Evolutionary conservation across 805 yeast genomes (phyloP), one percentile per base, ranked within the genome.

Genomic region (Cyberlindnera maclurae): DNA sequence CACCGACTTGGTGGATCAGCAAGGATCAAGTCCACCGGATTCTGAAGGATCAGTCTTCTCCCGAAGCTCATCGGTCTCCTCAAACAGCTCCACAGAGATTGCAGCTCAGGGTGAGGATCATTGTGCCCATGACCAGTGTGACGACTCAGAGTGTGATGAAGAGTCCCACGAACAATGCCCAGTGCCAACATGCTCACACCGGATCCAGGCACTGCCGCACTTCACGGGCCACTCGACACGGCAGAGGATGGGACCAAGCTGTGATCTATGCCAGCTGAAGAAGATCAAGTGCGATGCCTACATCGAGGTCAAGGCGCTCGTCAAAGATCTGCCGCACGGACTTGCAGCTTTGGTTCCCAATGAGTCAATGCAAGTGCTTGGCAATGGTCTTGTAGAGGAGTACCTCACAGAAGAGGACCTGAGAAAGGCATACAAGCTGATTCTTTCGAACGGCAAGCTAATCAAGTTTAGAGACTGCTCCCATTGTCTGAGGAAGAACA

Each of bases 211-310:
- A 12, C 6, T 20, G 20, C 34, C 28, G n/a, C 50, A 46, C n/a
- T 22, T 41, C 2, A 46, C 50, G 3, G 50, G 50, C 3, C 47
- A 39, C 32, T 46, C 53, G 27, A 53, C 59, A 38, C 54, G 87
- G 49, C 89, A 82, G 59, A 62, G 90, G 42, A 64, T 74, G 15
- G 88, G 90, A 0, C 88, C 88, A 3, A 75, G 83, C 30, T 82
- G 90, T 58, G 88, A 82, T 55, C 63, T 73, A 34, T 82, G 90
- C 56, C 65, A 88, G 38, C 52, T 73, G 12, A 68, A 86, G 41
- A 82, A 82, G 54, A 81, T 80, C 41, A 82, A 78, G 58, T 82
- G 90, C 60, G 78, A 81, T 57, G 85, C 89, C 2, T 77, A 70
- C 47, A 73, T 80, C 11, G 56, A 60, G 26, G 63, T 73, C 17